A percentile compares a stretch with the other conserved stretches of the same genome.
These are phyloP conservation scores for Polyporus arcularius DNA, from an alignment of 768 basidiomycete genomes.

Conservation along the genomic window DNA sequence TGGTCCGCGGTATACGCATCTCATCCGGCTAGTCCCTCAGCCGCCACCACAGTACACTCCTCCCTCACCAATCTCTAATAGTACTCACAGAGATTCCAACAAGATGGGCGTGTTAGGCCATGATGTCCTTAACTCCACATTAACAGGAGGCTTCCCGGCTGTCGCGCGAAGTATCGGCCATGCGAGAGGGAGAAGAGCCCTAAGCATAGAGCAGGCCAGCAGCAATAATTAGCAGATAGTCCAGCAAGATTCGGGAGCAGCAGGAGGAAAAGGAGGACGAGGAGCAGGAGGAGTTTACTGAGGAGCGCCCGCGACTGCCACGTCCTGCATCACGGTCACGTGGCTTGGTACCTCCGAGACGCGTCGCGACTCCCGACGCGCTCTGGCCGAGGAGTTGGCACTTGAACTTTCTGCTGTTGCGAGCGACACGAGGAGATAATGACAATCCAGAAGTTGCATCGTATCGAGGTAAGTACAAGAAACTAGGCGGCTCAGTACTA, in stretches of 20 bases:
- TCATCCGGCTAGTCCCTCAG: neutral
- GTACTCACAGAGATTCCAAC: conserved; percentile 35
- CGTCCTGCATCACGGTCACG: conserved; percentile 11
- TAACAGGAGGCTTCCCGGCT: conserved; percentile 33
- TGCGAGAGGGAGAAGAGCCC: conserved; percentile 5
- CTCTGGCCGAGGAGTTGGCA: too few relatives aligned
- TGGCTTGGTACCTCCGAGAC: neutral
- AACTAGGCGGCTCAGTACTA: too few relatives aligned
- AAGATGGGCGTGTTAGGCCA: conserved; percentile 37
- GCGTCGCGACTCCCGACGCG: too few relatives aligned
- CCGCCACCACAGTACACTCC: neutral
- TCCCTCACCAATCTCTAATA: neutral
- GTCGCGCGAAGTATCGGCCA: conserved; percentile 10
- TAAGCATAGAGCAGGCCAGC: conserved; percentile 6
- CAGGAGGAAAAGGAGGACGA: neutral
- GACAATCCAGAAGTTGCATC: too few relatives aligned
- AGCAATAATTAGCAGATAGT: too few relatives aligned
- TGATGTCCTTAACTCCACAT: conserved; percentile 37
- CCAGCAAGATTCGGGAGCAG: too few relatives aligned
- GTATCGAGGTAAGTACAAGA: too few relatives aligned
- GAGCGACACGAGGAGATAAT: too few relatives aligned
- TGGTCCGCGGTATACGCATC: neutral
- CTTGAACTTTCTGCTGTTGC: too few relatives aligned
- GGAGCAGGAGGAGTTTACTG: neutral
- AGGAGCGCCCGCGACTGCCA: conserved; percentile 3